These are phyloP conservation scores for Limonium bicolor DNA, from an alignment of 148 eudicot species.

Conservation along the genomic window DNA sequence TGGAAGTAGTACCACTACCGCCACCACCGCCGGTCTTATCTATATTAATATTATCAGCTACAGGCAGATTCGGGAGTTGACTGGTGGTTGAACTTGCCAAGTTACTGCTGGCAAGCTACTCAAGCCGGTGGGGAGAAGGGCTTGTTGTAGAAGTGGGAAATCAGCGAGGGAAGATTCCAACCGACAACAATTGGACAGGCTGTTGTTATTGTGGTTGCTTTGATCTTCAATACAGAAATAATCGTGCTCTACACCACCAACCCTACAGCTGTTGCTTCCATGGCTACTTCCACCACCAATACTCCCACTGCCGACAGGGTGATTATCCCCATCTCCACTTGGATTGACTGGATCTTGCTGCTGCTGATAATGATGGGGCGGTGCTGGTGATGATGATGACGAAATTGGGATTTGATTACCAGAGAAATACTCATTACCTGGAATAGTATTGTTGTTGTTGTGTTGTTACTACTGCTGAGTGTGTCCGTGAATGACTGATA, in stretches of 20 bases:
- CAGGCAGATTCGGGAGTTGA: not conserved
- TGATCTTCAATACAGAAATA: not conserved
- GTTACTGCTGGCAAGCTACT: too few relatives aligned
- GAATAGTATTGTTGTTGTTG: too few relatives aligned
- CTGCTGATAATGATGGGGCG: not conserved
- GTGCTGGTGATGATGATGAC: not conserved
- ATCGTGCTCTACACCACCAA: not conserved
- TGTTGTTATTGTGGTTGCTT: not conserved
- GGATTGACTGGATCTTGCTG: too few relatives aligned
- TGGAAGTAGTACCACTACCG: not conserved
- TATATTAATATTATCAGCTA: not conserved
- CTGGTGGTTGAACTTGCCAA: too few relatives aligned
- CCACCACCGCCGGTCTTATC: not conserved
- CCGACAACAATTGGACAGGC: not conserved
- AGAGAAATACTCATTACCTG: too few relatives aligned
- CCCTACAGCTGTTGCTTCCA: slow-evolving; percentile 4
- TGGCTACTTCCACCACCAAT: slow-evolving; percentile 1
- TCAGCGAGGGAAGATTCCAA: slow-evolving; percentile 1
- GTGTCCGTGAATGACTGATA: slow-evolving; percentile 15
- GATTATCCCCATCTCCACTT: too few relatives aligned
- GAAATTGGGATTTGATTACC: not conserved
- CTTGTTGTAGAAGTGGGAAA: slow-evolving; percentile 5
- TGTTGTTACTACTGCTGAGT: too few relatives aligned
- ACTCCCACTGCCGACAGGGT: too few relatives aligned
- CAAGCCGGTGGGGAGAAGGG: not conserved